A percentile compares a stretch with the other conserved stretches of the same genome.
These are phyloP conservation scores for Cryptococcus wingfieldii DNA, from an alignment of 1,284 basidiomycete genomes.

Conservation along the genomic window DNA sequence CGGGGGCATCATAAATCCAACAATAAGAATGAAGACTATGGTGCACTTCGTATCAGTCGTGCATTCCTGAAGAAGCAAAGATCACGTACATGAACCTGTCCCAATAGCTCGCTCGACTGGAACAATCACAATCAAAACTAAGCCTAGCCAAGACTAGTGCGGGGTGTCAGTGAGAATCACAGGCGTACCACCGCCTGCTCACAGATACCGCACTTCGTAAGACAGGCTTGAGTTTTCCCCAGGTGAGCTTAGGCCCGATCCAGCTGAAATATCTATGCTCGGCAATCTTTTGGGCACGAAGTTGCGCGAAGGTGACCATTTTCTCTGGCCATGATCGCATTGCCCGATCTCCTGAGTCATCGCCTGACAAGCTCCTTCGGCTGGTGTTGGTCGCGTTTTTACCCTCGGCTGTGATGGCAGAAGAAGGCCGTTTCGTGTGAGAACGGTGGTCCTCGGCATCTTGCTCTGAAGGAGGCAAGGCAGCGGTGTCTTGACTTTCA, in stretches of 20 bases:
- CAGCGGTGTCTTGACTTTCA: no score
- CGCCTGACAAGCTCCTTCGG: neutral
- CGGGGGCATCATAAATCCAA: slow-evolving; percentile 43
- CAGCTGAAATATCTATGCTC: slow-evolving; percentile 36
- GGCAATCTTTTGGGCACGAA: slow-evolving; percentile 10
- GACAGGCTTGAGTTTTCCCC: slow-evolving; percentile 35
- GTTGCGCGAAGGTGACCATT: neutral
- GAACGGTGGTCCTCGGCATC: neutral
- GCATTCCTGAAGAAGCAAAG: neutral
- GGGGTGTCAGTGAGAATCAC: neutral
- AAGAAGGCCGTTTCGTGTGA: slow-evolving; percentile 8
- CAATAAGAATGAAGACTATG: slow-evolving; percentile 40
- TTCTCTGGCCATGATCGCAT: neutral
- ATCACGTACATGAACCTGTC: slow-evolving; percentile 38
- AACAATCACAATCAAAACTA: slow-evolving; percentile 38
- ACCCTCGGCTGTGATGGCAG: slow-evolving; percentile 4
- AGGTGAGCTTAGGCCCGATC: slow-evolving; percentile 37
- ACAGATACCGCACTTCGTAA: slow-evolving; percentile 40
- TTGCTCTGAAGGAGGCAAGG: no score
- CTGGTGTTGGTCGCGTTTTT: neutral
- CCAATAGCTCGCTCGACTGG: slow-evolving; percentile 34
- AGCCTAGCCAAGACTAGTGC: slow-evolving; percentile 42
- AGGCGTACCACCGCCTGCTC: slow-evolving; percentile 9
- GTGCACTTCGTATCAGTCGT: neutral
- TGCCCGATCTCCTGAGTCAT: neutral